Evolutionary conservation across 257 asterid species (phyloP), one percentile per base, ranked within the genome.

Genomic region (Eustoma russellianum): DNA sequence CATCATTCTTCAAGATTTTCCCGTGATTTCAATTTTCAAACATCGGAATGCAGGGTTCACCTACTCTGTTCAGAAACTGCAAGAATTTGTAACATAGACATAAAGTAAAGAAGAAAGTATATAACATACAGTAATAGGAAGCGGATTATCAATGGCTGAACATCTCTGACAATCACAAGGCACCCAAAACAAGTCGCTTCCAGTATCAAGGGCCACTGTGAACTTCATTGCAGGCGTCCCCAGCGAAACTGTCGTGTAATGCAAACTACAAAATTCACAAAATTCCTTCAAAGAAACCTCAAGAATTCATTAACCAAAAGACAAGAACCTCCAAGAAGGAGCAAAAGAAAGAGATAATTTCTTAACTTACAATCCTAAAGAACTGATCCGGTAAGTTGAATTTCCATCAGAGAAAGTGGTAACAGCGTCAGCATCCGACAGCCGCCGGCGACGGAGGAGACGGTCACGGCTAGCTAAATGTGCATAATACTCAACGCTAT

Each of bases 121-220:
- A 41, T 52, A 61, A 70, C 77, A 63, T 74, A 84, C 96, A 61
- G 80, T 68, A 52, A 52, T 55, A 66, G 56, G 68, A 53, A 87
- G 75, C 8, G 85, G 68, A 67, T 77, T 72, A 33, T 72, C 79
- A 30, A 70, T 70, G 41, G 91, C 72, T 12, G 89, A 74, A 62
- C 95, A 88, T 57, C 69, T 65, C 49, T 67, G 64, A 64, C 92
- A 88, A 7, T 64, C 72, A 52, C 97, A 88, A 14, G 97, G 95
- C 41, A 85, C 83, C 97, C 97, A 88, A 64, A 85, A 85, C 52
- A 88, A 59, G 66, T 85, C 88, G 66, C 95, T 88, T 61, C 97
- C 94, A 0, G 97, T 85, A 72, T 88, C 97, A 62, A 88, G 84
- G 33, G 95, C 97, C 83, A 88, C 97, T 71, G 82, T 61, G 73